Conservation (phyloP, 352 stramenopile species). For the Phytopythium cucurbitacearum region DNA sequence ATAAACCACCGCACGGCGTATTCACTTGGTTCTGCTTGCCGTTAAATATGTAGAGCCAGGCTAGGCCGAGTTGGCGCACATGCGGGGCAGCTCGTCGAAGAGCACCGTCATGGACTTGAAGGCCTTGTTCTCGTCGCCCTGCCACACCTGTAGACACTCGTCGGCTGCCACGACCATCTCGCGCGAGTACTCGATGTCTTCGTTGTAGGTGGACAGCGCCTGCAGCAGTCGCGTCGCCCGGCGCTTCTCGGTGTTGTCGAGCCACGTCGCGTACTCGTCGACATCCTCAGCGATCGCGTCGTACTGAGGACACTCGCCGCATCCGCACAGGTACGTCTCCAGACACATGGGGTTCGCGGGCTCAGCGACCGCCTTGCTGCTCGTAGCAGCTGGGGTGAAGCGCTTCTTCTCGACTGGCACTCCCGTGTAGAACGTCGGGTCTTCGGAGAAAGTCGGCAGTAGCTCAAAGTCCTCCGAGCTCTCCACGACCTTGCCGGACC, state of each 20-base stretch:
- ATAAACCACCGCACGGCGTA: no score
- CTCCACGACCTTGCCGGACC: no score
- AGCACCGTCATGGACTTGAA: conserved; percentile 70
- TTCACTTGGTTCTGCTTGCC: no score
- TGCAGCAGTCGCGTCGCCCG: conserved; percentile 56
- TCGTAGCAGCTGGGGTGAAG: not conserved
- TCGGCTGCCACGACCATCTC: conserved; percentile 62
- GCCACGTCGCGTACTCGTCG: conserved; percentile 18
- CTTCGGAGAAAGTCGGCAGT: not conserved
- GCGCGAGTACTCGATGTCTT: conserved; percentile 51
- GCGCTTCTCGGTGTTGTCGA: conserved; percentile 21
- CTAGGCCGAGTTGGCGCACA: conserved; percentile 22
- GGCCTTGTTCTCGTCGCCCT: conserved; percentile 58
- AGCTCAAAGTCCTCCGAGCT: conserved; percentile 4
- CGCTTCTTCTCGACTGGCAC: conserved; percentile 1
- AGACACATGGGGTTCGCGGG: conserved; percentile 24
- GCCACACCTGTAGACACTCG: conserved; percentile 62
- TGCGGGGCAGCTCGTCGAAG: conserved; percentile 53
- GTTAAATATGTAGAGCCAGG: no score
- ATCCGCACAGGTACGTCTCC: conserved; percentile 60
- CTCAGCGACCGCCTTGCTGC: conserved; percentile 6
- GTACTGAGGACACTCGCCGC: conserved; percentile 62
- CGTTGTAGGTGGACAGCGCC: conserved; percentile 73
- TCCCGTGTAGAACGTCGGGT: conserved; percentile 7
- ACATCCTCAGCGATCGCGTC: conserved; percentile 47